Base-by-base conservation (phyloP, 352 stramenopile species). In the Pythium utonaiense region DNA sequence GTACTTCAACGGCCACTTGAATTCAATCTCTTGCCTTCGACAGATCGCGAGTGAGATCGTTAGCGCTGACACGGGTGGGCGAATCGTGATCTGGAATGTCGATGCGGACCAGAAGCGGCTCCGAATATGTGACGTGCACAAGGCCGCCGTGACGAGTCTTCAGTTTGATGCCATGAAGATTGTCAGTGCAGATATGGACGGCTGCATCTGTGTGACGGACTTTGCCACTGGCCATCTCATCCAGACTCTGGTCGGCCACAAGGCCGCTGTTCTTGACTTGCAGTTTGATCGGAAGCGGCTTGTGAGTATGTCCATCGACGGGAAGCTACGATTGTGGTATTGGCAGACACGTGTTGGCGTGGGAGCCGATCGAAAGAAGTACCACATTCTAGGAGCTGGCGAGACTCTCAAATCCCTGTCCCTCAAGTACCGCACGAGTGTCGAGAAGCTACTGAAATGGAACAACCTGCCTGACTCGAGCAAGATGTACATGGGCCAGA, bases 131-230 rank as follows among this genome's bases (percentile, higher is more conserved):
- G 69, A 88, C 53, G 66, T 82, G 0, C 69, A 93, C 60, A 69
- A 74, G 48, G 69, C 67, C 14, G 55, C 75, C 3, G 70, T 93
- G 17, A 77, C 73, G 5, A 89, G 83, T 36, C 62, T 93, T 44
- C 77, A 90, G 54, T 91, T 91, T 57, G 84, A 93, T 13, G 79
- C 84, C 25, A 90, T 74, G 30, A 81, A 82, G 2, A 82, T 93
- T 48, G 74, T 93, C 30, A 90, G 78, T 16, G 80, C 80, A 5
- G 71, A 67, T 0, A 69, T 57, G 3, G 75, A 72, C 24, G 80
- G 81, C 2, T 67, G 70, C 0, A 84, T 93, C 34, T 91, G 76
- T 30, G 75, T 93, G 17, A 84, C 75, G 5, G 81, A 93, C 58
- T 89, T 93, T 48, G 80, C 83, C 19, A 90, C 80, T 0, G 78